These are phyloP conservation scores for Trifolium subterraneum DNA, from an alignment of 306 rosid genomes.

Conservation along the genomic window DNA sequence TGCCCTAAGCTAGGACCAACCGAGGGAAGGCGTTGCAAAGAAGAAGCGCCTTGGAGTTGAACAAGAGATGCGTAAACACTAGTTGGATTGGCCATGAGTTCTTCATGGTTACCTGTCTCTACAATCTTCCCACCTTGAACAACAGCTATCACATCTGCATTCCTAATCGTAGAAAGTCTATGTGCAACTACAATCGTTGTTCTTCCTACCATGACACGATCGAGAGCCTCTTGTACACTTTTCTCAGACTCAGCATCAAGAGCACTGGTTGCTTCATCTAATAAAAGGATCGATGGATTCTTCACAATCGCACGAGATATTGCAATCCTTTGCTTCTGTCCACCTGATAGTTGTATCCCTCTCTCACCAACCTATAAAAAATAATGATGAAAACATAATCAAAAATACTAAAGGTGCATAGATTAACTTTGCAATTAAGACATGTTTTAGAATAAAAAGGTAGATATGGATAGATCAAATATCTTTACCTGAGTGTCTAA, in stretches of 20 bases:
- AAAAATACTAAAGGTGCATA: constrained; percentile 5
- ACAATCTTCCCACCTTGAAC: constrained; percentile 88
- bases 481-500: constrained; percentile 83
- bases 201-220: constrained; percentile 93
- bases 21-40: constrained; percentile 69
- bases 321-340: constrained; percentile 96
- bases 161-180: constrained; percentile 89
- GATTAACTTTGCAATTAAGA: neutral
- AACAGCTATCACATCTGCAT: constrained; percentile 85
- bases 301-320: constrained; percentile 90
- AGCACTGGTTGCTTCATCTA: constrained; percentile 98
- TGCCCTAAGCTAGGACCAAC: constrained; percentile 58
- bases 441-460: constrained; percentile 22
- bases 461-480: constrained; percentile 14
- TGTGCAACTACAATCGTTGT: constrained; percentile 92
- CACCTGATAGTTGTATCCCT: constrained; percentile 95
- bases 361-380: constrained; percentile 90
- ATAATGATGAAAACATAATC: neutral
- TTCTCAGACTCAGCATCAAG: constrained; percentile 93
- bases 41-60: constrained; percentile 74
- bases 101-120: constrained; percentile 91
- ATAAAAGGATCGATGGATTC: constrained; percentile 80
- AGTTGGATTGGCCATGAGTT: constrained; percentile 71
- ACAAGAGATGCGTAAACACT: constrained; percentile 84
- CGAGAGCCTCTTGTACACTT: constrained; percentile 98